A percentile compares a stretch with the other conserved stretches of the same genome.
Conservation (phyloP, 352 stramenopile species). For the Globisporangium mamillatum region DNA sequence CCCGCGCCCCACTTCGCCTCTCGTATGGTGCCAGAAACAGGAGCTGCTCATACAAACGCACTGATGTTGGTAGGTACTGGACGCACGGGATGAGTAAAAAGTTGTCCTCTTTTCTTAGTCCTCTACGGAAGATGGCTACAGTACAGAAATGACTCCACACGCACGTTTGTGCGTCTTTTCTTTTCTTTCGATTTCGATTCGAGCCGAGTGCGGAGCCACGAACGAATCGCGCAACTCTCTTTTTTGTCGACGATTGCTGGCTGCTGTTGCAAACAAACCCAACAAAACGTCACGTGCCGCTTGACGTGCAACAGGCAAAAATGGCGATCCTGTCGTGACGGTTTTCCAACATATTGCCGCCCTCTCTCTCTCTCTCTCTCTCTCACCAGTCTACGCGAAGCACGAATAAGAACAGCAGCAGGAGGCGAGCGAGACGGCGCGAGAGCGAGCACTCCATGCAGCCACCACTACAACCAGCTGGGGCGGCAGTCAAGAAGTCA, state of each 20-base stretch:
- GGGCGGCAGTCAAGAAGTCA: background rate
- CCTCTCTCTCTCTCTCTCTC: background rate
- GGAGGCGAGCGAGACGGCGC: too few species aligned
- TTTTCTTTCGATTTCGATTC: slow-evolving; percentile 1
- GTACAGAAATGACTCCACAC: slow-evolving; percentile 8
- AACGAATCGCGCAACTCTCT: background rate
- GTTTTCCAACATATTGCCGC: background rate
- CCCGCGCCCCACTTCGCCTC: background rate
- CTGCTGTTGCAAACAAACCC: background rate
- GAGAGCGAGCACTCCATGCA: background rate
- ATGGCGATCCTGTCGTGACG: background rate
- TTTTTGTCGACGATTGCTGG: slow-evolving; percentile 5
- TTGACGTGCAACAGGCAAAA: background rate
- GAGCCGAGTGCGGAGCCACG: background rate
- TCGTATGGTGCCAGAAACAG: slow-evolving; percentile 5
- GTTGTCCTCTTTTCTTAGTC: background rate
- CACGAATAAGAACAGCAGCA: too few species aligned
- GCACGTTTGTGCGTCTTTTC: background rate
- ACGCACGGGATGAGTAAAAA: slow-evolving; percentile 7
- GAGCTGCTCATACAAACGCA: background rate
- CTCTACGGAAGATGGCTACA: slow-evolving; percentile 2
- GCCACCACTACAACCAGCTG: background rate
- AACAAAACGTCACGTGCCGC: background rate
- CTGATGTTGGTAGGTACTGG: slow-evolving; percentile 11
- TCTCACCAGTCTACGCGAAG: background rate